These are phyloP conservation scores for Phylloporus sp. DNA, from an alignment of 768 basidiomycete genomes.

Conservation along the genomic window DNA sequence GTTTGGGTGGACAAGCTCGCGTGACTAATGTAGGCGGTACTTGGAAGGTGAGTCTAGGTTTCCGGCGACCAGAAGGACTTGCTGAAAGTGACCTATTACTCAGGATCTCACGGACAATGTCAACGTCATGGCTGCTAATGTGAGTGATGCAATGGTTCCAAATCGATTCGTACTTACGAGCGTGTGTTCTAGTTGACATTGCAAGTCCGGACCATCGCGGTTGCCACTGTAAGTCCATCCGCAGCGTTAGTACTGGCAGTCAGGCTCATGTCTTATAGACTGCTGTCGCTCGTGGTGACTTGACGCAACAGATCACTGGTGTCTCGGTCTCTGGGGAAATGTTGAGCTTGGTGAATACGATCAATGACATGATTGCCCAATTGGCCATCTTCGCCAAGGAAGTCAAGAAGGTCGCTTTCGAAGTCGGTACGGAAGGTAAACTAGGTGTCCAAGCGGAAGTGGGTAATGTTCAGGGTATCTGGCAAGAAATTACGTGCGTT, in stretches of 20 bases:
- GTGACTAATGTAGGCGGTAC: slow-evolving; percentile 95
- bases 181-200: slow-evolving; percentile 63
- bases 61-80: not conserved
- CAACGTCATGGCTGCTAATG: slow-evolving; percentile 93
- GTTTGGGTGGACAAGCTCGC: slow-evolving; percentile 89
- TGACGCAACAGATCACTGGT: slow-evolving; percentile 90
- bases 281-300: slow-evolving; percentile 90
- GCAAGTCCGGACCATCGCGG: slow-evolving; percentile 91
- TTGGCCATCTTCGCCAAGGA: slow-evolving; percentile 69
- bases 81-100: slow-evolving; percentile 14
- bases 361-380: slow-evolving; percentile 84
- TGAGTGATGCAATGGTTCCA: slow-evolving; percentile 33
- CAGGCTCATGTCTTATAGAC: slow-evolving; percentile 41
- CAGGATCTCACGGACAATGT: slow-evolving; percentile 90
- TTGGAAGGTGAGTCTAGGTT: slow-evolving; percentile 62
- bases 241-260: not conserved
- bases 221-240: slow-evolving; percentile 67
- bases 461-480: slow-evolving; percentile 94
- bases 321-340: slow-evolving; percentile 95
- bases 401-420: slow-evolving; percentile 93
- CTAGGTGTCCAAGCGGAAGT: slow-evolving; percentile 97
- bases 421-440: slow-evolving; percentile 99
- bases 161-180: slow-evolving; percentile 2
- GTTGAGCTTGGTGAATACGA: slow-evolving; percentile 92
- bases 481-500: slow-evolving; percentile 96